Percentiles rank a stretch among this genome's conserved stretches.
phyloP scores from a whole-genome alignment of 805 yeast genomes.

The Suhomyces tanzawaensis region DNA sequence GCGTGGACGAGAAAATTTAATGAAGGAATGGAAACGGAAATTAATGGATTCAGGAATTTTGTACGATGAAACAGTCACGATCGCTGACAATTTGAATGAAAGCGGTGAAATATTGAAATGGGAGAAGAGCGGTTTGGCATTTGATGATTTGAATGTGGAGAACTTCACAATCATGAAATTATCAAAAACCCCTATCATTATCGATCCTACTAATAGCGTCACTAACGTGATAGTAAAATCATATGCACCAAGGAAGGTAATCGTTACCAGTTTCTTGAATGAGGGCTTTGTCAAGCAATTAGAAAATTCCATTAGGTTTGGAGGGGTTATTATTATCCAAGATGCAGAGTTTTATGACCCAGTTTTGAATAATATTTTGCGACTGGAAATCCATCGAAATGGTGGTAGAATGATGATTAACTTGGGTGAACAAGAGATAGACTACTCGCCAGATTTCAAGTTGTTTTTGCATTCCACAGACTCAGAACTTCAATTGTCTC shows the following conservation, averaged over 20 bases:
- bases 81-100: conserved; percentile 38
- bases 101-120: conserved; percentile 46
- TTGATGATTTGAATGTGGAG: conserved; percentile 61
- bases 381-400: conserved; percentile 54
- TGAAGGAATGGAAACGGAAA: conserved; percentile 33
- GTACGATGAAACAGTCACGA: conserved; percentile 34
- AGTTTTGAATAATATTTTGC: conserved; percentile 57
- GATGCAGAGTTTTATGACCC: conserved; percentile 87
- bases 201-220: conserved; percentile 60
- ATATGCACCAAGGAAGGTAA: conserved; percentile 30
- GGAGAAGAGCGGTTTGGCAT: conserved; percentile 51
- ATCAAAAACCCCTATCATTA: conserved; percentile 49
- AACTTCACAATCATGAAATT: conserved; percentile 55
- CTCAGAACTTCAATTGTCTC: conserved; percentile 42
- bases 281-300: conserved; percentile 62
- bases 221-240: conserved; percentile 37
- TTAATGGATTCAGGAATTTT: conserved; percentile 36
- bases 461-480: conserved; percentile 63
- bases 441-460: conserved; percentile 61
- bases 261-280: conserved; percentile 70
- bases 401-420: conserved; percentile 70
- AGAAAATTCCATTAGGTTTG: conserved; percentile 82
- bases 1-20: conserved; percentile 36
- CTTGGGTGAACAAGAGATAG: conserved; percentile 64
- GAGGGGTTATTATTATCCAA: conserved; percentile 66